Conservation (phyloP, 2,329 filamentous ascomycete genomes). For the Fusarium tjaetaba region DNA sequence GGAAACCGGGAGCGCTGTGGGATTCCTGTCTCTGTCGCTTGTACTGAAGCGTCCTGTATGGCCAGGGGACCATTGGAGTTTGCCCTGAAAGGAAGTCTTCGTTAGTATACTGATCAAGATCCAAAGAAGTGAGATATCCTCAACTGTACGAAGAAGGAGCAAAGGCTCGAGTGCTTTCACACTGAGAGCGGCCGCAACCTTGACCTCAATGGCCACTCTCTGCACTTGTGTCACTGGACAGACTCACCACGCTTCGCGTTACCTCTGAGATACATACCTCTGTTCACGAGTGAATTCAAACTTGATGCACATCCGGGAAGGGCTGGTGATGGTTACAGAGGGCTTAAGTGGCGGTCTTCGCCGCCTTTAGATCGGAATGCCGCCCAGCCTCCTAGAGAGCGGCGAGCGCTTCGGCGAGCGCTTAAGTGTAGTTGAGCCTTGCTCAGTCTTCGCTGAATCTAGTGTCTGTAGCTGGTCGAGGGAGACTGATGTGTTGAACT, state of each 20-base stretch:
- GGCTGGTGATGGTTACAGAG: background rate
- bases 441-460: background rate
- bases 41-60: background rate
- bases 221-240: background rate
- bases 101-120: background rate
- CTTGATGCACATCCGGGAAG: background rate
- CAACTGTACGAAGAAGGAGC: background rate
- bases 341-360: background rate
- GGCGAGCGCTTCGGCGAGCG: background rate
- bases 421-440: background rate
- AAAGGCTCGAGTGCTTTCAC: background rate
- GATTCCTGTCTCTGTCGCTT: background rate
- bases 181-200: background rate
- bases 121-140: no score
- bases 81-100: background rate
- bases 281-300: rapidly evolving
- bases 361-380: background rate
- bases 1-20: no score
- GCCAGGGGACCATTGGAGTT: background rate
- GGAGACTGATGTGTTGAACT: no score
- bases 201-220: background rate
- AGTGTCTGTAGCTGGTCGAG: rapidly evolving
- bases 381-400: no score
- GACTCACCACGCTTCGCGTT: background rate
- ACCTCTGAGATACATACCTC: background rate